phyloP scores from a whole-genome alignment of 2,329 filamentous ascomycete species.

The Purpureocillium takamizusanense region DNA sequence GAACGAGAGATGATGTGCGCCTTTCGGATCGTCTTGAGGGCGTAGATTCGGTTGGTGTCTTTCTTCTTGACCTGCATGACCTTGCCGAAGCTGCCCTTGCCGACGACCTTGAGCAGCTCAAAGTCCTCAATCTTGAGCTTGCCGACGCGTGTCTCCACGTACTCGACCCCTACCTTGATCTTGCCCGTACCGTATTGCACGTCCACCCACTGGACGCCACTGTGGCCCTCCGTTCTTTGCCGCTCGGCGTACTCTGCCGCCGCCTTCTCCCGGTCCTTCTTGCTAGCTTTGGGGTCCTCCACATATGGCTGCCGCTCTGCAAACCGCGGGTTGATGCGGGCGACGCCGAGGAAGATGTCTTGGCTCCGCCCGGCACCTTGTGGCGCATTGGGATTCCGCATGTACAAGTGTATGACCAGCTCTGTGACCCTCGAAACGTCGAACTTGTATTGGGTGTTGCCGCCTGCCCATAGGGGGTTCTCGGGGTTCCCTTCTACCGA shows the following conservation, averaged over 20 bases:
- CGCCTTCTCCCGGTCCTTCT: constrained; percentile 77
- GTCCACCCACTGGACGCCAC: constrained; percentile 81
- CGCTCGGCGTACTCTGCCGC: constrained; percentile 56
- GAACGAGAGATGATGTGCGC: constrained; percentile 98
- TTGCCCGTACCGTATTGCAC: constrained; percentile 83
- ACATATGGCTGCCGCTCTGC: constrained; percentile 65
- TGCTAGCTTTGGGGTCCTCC: constrained; percentile 75
- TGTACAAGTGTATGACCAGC: constrained; percentile 82
- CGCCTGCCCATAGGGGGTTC: constrained; percentile 91
- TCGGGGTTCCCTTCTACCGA: constrained; percentile 90
- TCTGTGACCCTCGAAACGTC: constrained; percentile 94
- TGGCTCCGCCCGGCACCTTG: constrained; percentile 85
- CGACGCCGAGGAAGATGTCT: constrained; percentile 92
- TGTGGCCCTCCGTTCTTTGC: constrained; percentile 41
- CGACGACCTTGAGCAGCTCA: constrained; percentile 92
- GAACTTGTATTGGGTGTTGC: constrained; percentile 99
- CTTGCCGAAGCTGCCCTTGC: constrained; percentile 97
- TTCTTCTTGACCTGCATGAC: constrained; percentile 99
- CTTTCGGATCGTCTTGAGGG: constrained; percentile 98
- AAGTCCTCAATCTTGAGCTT: constrained; percentile 96
- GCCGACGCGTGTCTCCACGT: constrained; percentile 83
- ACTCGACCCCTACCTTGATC: constrained; percentile 87
- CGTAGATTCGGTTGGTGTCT: constrained; percentile 95
- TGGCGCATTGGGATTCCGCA: constrained; percentile 81
- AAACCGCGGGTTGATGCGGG: constrained; percentile 84